Conservation (phyloP, 495 filamentous ascomycete species). For the Annulohypoxylon stygium region DNA sequence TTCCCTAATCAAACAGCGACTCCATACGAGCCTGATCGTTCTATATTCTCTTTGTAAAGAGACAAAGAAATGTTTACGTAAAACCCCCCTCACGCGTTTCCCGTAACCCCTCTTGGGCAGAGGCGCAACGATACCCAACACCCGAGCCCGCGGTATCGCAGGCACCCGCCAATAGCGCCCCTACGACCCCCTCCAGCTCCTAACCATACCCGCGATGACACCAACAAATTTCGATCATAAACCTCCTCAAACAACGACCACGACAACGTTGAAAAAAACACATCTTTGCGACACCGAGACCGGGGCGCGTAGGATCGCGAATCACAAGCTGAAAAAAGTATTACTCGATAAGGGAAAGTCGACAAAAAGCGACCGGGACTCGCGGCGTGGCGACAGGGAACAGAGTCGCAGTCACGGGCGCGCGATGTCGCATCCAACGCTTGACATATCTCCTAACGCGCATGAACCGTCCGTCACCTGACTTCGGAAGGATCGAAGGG, state of each 20-base stretch:
- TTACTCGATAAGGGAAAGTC: conserved; percentile 45
- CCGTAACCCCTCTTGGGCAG: too few species aligned
- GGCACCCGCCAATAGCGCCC: too few species aligned
- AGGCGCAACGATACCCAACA: too few species aligned
- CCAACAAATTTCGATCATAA: not conserved
- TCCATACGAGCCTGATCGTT: too few species aligned
- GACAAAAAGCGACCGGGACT: conserved; percentile 9
- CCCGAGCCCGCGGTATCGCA: too few species aligned
- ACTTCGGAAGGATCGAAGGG: conserved; percentile 17
- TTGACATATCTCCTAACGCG: conserved; percentile 18
- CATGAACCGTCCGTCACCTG: conserved; percentile 45
- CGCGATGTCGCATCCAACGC: conserved; percentile 24
- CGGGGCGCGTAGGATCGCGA: not conserved
- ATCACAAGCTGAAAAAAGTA: conserved; percentile 14
- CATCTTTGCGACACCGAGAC: not conserved
- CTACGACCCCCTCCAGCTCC: too few species aligned
- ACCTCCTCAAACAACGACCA: not conserved
- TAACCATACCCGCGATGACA: not conserved
- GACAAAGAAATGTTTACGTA: too few species aligned
- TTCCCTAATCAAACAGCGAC: too few species aligned
- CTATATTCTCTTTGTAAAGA: too few species aligned
- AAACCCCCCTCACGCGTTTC: too few species aligned
- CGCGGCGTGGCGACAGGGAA: conserved; percentile 27
- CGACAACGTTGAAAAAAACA: not conserved
- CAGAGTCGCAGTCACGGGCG: conserved; percentile 2